Base-by-base conservation (phyloP, 2,329 filamentous ascomycete genomes). In the Sporothrix schenckii region DNA sequence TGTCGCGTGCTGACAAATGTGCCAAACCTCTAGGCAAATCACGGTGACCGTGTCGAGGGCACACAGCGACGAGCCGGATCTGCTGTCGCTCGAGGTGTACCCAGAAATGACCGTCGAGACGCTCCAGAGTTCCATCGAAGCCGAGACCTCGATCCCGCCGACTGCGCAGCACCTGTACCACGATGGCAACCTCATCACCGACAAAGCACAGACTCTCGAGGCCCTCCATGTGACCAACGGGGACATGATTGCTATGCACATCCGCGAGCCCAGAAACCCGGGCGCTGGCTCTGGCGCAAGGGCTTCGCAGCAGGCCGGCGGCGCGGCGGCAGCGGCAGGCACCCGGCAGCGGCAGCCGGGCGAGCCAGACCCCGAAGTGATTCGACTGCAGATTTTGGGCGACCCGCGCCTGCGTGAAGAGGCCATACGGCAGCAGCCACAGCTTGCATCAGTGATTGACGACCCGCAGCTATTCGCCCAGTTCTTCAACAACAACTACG, bases 231-330 rank as follows among this genome's bases (percentile, higher is more conserved):
- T 99, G 76, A 87, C 85, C 65, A 92, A 98, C 81, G 93, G 93
- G 69, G 95, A 97, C 77, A 94, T 99, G 92, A 83, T 99, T 74
- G 93, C 92, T 41, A 87, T 98, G 75, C 91, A 97, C 78, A 90
- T 97, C 72, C 81, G 87, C 72, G 85, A 88, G 21, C 66, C 50
- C n/a, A 52, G 66, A 19, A 66, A 34, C 34, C 5, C 63, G 3
- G 53, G 41, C 4, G 30, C 63, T 14, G 16, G 41, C 34, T n/a
- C 41, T 2, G 39, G 19, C 5, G 58, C 68, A 1, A 41, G 52
- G 21, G 66, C 16, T 82, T 68, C 84, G 77, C 82, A 73, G 84
- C 78, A 76, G 82, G 82, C 49, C 63, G 77, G 82, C 30, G 77
- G 81, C 13, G 72, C 27, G 16, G 61, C 63, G 27, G 75, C 52